Percentiles rank a stretch among this genome's conserved stretches.
Conservation (phyloP, 2,329 filamentous ascomycete species). For the Acrodontium crateriforme region DNA sequence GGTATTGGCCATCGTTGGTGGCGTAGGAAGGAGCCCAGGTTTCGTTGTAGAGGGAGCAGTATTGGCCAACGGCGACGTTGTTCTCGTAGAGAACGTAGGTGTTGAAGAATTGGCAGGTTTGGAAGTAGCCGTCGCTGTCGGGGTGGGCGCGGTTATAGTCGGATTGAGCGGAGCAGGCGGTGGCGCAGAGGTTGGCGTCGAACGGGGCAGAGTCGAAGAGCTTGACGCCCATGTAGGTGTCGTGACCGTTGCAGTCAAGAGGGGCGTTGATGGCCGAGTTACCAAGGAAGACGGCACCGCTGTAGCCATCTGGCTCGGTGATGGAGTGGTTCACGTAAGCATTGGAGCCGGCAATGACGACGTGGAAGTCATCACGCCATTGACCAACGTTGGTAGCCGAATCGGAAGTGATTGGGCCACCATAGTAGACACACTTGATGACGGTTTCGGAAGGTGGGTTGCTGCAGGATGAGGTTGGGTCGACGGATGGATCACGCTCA, state of each 20-base stretch:
- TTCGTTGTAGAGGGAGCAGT: constrained; percentile 16
- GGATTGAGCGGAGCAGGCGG: constrained; percentile 12
- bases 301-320: constrained; percentile 12
- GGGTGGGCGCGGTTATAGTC: constrained; percentile 14
- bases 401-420: constrained; percentile 9
- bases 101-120: constrained; percentile 23
- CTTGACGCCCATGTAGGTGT: constrained; percentile 15
- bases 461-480: constrained; percentile 18
- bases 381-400: constrained; percentile 12
- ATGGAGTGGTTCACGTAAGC: constrained; percentile 17
- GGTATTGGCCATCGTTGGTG: constrained; percentile 15
- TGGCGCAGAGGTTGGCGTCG: constrained; percentile 12
- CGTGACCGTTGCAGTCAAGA: constrained; percentile 15
- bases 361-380: constrained; percentile 10
- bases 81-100: constrained; percentile 21
- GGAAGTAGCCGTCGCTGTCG: constrained; percentile 5
- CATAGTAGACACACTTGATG: constrained; percentile 23
- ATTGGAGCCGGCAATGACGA: constrained; percentile 13
- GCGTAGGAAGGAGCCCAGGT: constrained; percentile 12
- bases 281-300: constrained; percentile 8
- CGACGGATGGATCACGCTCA: constrained; percentile 20
- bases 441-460: constrained; percentile 22
- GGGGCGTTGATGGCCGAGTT: constrained; percentile 20
- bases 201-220: constrained; percentile 11
- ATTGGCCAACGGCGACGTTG: constrained; percentile 12